Evolutionary conservation across 1,284 basidiomycete genomes (phyloP).

Genomic region (Hymenochaete sp.): DNA sequence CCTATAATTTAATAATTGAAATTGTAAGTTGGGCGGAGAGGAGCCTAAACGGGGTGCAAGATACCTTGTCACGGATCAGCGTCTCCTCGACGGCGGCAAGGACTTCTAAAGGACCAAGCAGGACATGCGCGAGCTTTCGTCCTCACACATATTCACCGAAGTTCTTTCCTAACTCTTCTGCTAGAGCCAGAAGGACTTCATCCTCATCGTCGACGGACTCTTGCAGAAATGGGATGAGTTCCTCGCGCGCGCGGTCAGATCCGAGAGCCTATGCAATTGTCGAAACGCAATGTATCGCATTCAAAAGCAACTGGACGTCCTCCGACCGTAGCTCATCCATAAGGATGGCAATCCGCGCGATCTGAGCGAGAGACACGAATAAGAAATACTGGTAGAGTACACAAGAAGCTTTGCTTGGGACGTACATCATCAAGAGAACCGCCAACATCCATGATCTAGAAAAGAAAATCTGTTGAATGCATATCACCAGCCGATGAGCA

Average conservation of each 20-base stretch:
- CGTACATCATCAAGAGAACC: constrained; percentile 50
- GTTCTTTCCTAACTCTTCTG: constrained; percentile 89
- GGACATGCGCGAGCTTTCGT: constrained; percentile 76
- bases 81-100: constrained; percentile 97
- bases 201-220: constrained; percentile 99
- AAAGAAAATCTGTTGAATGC: too few relatives aligned
- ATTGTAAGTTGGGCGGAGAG: too few relatives aligned
- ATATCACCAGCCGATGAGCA: too few relatives aligned
- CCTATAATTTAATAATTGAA: too few relatives aligned
- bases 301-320: constrained; percentile 89
- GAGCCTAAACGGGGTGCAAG: constrained; percentile 14
- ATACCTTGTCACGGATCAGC: constrained; percentile 94
- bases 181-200: constrained; percentile 92
- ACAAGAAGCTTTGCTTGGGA: constrained; percentile 23
- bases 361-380: constrained; percentile 33
- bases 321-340: constrained; percentile 95
- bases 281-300: constrained; percentile 95
- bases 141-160: constrained; percentile 96
- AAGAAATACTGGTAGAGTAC: constrained; percentile 21
- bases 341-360: constrained; percentile 79
- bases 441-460: constrained; percentile 47
- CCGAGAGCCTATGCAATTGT: constrained; percentile 98
- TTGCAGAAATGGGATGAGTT: constrained; percentile 94
- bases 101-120: constrained; percentile 92
- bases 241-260: constrained; percentile 90